phyloP scores from a whole-genome alignment of 1,284 basidiomycete genomes.

The Pholiota adiposa region DNA sequence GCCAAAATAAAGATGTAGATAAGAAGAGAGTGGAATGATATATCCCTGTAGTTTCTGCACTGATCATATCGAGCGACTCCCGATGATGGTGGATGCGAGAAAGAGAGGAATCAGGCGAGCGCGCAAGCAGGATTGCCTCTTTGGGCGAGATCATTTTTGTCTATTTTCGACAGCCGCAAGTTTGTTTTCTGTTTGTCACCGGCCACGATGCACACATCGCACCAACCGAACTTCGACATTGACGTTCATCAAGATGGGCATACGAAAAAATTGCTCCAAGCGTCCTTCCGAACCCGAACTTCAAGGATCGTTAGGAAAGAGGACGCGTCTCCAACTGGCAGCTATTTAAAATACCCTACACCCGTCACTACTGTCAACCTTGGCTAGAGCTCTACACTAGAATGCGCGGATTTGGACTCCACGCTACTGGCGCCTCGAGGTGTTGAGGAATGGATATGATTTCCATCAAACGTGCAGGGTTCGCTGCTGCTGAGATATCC shows the following conservation, averaged over 20 bases:
- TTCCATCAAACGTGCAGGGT: constrained; percentile 20
- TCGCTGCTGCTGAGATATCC: constrained; percentile 19
- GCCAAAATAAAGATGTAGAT: not conserved
- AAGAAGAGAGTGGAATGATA: not conserved
- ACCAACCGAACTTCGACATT: constrained; percentile 7
- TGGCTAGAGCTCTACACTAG: constrained; percentile 8
- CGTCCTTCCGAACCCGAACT: constrained; percentile 17
- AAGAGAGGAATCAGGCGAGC: not conserved
- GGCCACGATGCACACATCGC: constrained; percentile 7
- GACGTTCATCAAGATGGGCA: constrained; percentile 11
- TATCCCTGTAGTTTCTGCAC: not conserved
- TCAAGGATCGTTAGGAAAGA: constrained; percentile 22
- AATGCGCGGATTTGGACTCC: constrained; percentile 10
- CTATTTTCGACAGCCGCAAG: not conserved
- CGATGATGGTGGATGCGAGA: not conserved
- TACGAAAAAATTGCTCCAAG: constrained; percentile 19
- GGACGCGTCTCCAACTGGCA: not conserved
- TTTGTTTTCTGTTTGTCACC: not conserved
- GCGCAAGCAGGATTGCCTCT: not conserved
- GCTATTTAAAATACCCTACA: constrained; percentile 4
- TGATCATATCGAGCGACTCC: not conserved
- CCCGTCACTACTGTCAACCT: constrained; percentile 5
- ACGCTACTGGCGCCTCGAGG: constrained; percentile 13
- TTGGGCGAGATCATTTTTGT: not conserved
- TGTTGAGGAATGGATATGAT: constrained; percentile 15